A percentile compares a stretch with the other conserved stretches of the same genome.
These are phyloP conservation scores for Jamesozyma piceae DNA, from an alignment of 805 yeast genomes.

Conservation along the genomic window DNA sequence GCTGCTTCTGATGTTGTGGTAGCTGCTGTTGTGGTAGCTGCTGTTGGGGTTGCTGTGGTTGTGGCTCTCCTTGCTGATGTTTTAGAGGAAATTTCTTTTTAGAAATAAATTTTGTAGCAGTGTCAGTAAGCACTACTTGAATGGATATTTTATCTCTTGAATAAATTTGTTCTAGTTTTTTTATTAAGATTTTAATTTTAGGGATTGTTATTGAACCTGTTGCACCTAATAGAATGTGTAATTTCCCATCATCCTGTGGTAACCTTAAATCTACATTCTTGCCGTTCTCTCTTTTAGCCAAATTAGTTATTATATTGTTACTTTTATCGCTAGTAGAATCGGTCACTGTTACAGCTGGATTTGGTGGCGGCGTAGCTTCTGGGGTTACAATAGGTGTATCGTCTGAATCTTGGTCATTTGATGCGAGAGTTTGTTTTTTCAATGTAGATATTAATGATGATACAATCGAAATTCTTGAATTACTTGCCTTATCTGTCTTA, in stretches of 20 bases:
- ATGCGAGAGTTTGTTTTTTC: conserved; percentile 1
- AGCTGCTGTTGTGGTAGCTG: too few species aligned
- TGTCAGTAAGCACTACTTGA: conserved; percentile 75
- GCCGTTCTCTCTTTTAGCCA: conserved; percentile 33
- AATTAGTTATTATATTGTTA: background rate
- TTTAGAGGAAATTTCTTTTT: background rate
- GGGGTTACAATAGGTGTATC: too few species aligned
- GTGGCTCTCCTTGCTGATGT: background rate
- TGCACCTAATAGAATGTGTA: conserved; percentile 77
- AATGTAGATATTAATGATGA: background rate
- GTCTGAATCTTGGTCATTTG: too few species aligned
- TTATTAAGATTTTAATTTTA: conserved; percentile 69
- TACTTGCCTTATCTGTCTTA: conserved; percentile 8
- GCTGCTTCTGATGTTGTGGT: conserved; percentile 1
- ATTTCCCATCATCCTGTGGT: conserved; percentile 75
- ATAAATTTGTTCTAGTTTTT: conserved; percentile 71
- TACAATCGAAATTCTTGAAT: conserved; percentile 16
- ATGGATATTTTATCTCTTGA: conserved; percentile 68
- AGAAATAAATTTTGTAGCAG: conserved; percentile 65
- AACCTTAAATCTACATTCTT: conserved; percentile 51
- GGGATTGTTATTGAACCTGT: conserved; percentile 83
- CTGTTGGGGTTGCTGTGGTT: background rate
- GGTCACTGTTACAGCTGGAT: background rate
- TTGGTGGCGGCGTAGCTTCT: background rate
- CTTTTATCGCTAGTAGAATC: background rate